phyloP scores from a whole-genome alignment of 768 basidiomycete species.

The Neoboletus magnificus region DNA sequence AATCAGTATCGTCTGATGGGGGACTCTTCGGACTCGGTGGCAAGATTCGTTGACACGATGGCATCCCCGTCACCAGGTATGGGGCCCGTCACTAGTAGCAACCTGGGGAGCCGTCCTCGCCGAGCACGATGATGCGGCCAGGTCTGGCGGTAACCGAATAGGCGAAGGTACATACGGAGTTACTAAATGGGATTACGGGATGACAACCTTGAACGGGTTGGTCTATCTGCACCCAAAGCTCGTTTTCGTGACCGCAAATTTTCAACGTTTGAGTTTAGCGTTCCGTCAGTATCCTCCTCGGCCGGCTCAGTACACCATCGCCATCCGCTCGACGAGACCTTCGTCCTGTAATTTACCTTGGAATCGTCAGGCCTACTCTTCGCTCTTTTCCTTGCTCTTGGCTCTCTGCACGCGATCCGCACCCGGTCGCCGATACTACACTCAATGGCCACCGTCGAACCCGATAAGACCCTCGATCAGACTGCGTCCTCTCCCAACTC shows the following conservation, averaged over 20 bases:
- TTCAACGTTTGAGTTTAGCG: constrained; percentile 21
- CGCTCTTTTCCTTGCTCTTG: not conserved
- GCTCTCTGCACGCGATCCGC: constrained; percentile 9
- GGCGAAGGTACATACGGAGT: constrained; percentile 12
- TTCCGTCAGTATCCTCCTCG: constrained; percentile 8
- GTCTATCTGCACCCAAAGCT: constrained; percentile 23
- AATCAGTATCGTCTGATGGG: constrained; percentile 17
- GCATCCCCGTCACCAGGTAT: not conserved
- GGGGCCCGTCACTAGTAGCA: not conserved
- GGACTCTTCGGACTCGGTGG: not conserved
- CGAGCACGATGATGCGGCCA: not conserved
- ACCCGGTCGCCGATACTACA: constrained; percentile 3
- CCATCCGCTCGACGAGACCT: constrained; percentile 4
- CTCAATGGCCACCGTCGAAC: constrained; percentile 24
- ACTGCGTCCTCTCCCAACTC: constrained; percentile 4
- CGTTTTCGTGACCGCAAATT: constrained; percentile 24
- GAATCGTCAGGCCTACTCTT: not conserved
- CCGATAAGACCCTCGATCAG: constrained; percentile 28
- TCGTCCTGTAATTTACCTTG: constrained; percentile 24
- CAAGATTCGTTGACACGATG: constrained; percentile 3
- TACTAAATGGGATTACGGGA: constrained; percentile 30
- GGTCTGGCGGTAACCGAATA: constrained; percentile 10
- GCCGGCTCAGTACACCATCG: constrained; percentile 11
- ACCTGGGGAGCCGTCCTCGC: not conserved
- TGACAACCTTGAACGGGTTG: constrained; percentile 2